Conservation (phyloP, 2,329 filamentous ascomycete species). For the Chaetomium strumarium region DNA sequence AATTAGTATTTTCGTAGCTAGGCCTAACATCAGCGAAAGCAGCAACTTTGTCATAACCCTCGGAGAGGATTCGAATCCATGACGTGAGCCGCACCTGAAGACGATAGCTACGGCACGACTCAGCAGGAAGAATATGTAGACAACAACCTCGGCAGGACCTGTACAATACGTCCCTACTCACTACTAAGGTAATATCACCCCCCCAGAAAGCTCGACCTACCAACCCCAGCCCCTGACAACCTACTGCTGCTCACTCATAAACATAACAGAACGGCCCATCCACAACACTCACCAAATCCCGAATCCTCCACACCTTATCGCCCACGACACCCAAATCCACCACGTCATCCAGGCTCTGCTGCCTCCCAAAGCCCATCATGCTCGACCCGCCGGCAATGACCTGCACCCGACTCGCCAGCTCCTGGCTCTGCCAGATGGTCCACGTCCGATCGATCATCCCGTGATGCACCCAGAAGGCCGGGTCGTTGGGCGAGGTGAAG, state of each 20-base stretch:
- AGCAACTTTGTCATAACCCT: too few relatives aligned
- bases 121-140: too few relatives aligned
- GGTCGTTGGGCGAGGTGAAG: slow-evolving; percentile 34
- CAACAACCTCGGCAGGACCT: too few relatives aligned
- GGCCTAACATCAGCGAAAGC: too few relatives aligned
- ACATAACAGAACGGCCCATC: slow-evolving; percentile 27
- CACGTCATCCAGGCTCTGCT: slow-evolving; percentile 25
- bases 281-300: slow-evolving; percentile 23
- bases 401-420: slow-evolving; percentile 23
- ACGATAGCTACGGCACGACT: too few relatives aligned
- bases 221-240: background rate
- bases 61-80: too few relatives aligned
- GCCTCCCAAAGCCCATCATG: slow-evolving; percentile 25
- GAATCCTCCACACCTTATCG: slow-evolving; percentile 23
- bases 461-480: slow-evolving; percentile 29
- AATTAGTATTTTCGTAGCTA: too few relatives aligned
- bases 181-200: background rate
- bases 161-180: too few relatives aligned
- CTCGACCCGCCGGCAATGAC: slow-evolving; percentile 28
- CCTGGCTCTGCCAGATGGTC: slow-evolving; percentile 31
- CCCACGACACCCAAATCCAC: slow-evolving; percentile 25
- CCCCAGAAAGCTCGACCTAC: background rate
- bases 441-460: slow-evolving; percentile 29
- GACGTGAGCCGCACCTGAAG: too few relatives aligned
- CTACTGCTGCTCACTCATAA: slow-evolving; percentile 21